These are phyloP conservation scores for Arthrobotrys musiformis DNA, from an alignment of 2,329 filamentous ascomycete genomes.

Conservation along the genomic window DNA sequence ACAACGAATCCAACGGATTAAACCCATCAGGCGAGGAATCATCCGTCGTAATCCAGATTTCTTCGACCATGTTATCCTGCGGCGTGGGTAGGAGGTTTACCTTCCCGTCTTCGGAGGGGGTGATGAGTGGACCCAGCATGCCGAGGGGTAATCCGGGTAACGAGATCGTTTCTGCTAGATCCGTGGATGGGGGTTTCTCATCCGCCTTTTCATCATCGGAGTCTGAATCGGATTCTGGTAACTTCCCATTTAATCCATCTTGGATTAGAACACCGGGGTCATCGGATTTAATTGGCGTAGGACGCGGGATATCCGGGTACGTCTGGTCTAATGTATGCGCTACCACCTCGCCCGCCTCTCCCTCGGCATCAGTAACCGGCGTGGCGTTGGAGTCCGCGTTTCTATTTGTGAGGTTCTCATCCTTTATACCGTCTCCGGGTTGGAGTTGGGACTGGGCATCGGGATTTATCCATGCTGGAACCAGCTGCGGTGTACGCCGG, in stretches of 20 bases:
- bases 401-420: conserved; percentile 1
- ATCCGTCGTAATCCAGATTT: conserved; percentile 36
- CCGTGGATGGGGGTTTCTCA: no score
- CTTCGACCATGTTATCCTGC: conserved; percentile 24
- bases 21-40: background rate
- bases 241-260: background rate
- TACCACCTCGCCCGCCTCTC: conserved; percentile 17
- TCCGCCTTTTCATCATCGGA: background rate
- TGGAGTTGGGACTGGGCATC: background rate
- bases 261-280: background rate
- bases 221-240: background rate
- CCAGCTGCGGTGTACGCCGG: background rate
- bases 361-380: background rate
- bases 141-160: conserved; percentile 11
- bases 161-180: background rate
- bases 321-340: conserved; percentile 39
- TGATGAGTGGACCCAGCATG: conserved; percentile 23
- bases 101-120: background rate
- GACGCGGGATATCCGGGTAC: conserved; percentile 14
- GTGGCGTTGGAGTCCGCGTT: background rate
- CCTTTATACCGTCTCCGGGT: background rate
- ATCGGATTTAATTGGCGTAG: conserved; percentile 39
- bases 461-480: conserved; percentile 1
- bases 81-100: no score
- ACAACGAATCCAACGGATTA: conserved; percentile 22